These are phyloP conservation scores for Colletotrichum eleusines DNA, from an alignment of 2,329 filamentous ascomycete genomes.

Conservation along the genomic window DNA sequence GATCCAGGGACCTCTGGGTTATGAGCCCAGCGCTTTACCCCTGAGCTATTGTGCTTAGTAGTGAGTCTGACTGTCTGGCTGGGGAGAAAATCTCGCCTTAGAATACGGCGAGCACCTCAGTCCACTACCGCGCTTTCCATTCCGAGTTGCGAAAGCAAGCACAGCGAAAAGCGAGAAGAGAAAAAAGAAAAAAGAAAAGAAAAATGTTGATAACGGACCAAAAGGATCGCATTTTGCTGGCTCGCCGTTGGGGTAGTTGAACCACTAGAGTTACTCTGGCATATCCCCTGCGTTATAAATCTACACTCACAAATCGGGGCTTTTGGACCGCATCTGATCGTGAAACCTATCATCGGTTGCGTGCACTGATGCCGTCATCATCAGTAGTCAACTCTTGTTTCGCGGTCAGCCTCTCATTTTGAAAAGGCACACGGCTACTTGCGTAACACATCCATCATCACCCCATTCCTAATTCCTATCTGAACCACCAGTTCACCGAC, in stretches of 20 bases:
- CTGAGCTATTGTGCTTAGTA: slow-evolving; percentile 28
- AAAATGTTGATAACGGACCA: background rate
- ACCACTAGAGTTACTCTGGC: background rate
- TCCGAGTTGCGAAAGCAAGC: background rate
- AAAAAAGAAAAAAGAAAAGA: no score
- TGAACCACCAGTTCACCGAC: slow-evolving; percentile 62
- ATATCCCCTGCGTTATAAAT: background rate
- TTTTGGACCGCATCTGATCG: background rate
- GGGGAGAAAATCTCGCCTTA: background rate
- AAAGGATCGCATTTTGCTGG: background rate
- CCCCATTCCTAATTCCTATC: slow-evolving; percentile 44
- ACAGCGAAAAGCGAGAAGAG: background rate
- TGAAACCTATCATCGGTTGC: background rate
- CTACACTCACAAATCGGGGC: background rate
- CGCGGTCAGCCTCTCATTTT: no score
- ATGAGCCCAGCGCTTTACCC: slow-evolving; percentile 43
- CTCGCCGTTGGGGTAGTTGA: background rate
- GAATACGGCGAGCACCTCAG: background rate
- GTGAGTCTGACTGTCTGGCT: background rate
- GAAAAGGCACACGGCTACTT: background rate
- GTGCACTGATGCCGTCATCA: background rate
- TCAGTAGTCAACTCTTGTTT: background rate
- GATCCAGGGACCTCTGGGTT: slow-evolving; percentile 40
- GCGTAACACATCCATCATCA: no score
- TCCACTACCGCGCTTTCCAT: background rate